These are phyloP conservation scores for Aurantiochytrium sp. DNA, from an alignment of 108 stramenopile species.

Conservation along the genomic window DNA sequence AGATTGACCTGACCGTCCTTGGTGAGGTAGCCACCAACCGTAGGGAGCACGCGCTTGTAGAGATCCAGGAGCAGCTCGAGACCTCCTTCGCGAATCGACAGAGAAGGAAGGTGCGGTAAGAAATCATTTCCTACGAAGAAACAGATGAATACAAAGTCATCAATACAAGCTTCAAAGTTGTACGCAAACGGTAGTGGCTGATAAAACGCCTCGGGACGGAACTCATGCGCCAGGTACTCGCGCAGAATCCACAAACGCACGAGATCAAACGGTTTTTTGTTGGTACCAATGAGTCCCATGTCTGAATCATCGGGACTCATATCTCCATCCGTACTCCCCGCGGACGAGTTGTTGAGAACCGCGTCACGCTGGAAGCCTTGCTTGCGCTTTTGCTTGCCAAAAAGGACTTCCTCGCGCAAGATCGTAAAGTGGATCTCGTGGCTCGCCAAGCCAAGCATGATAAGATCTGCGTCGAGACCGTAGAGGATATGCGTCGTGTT, in stretches of 20 bases:
- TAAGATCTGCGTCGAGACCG: slow-evolving; percentile 97
- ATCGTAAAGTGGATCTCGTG: slow-evolving; percentile 97
- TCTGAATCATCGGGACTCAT: slow-evolving; percentile 52
- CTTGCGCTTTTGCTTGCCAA: slow-evolving; percentile 8
- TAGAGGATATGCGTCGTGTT: slow-evolving; percentile 89
- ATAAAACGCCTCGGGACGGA: slow-evolving; percentile 54
- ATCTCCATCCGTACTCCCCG: background rate
- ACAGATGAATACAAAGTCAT: slow-evolving; percentile 91
- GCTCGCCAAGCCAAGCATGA: slow-evolving; percentile 96
- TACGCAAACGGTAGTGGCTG: slow-evolving; percentile 43
- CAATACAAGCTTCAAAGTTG: slow-evolving; percentile 82
- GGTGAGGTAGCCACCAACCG: slow-evolving; percentile 85
- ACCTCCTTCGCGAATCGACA: slow-evolving; percentile 91
- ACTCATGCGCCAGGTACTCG: slow-evolving; percentile 83
- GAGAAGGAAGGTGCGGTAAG: slow-evolving; percentile 83
- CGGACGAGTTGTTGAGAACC: background rate
- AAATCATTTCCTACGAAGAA: slow-evolving; percentile 43
- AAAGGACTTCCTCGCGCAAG: slow-evolving; percentile 75
- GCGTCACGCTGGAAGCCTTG: slow-evolving; percentile 30
- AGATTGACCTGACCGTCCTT: slow-evolving; percentile 85
- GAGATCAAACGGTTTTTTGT: slow-evolving; percentile 63
- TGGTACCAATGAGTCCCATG: slow-evolving; percentile 54
- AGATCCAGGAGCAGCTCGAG: slow-evolving; percentile 83
- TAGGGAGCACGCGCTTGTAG: slow-evolving; percentile 79
- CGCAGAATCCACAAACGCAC: slow-evolving; percentile 79